Conservation (phyloP, 2,329 filamentous ascomycete species). For the Lomentospora prolificans region DNA sequence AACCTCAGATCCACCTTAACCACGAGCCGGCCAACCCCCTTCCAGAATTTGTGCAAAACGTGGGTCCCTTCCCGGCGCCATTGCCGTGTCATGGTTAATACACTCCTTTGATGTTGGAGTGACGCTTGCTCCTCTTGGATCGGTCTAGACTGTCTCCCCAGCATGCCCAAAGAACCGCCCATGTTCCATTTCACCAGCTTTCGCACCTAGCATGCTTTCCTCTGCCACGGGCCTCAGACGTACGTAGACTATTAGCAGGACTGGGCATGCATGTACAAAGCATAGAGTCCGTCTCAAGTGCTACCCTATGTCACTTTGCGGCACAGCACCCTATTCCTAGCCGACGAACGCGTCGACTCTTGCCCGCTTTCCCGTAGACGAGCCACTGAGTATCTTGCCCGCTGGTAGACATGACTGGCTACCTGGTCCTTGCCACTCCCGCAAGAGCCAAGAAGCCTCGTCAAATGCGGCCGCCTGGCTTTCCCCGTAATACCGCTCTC, state of each 20-base stretch:
- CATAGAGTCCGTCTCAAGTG: too few species aligned
- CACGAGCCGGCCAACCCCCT: slow-evolving; percentile 1
- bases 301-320: too few species aligned
- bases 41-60: not conserved
- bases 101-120: not conserved
- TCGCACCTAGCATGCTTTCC: too few species aligned
- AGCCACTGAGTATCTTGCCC: too few species aligned
- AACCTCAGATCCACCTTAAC: not conserved
- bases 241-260: too few species aligned
- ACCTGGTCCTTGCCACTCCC: not conserved
- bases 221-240: too few species aligned
- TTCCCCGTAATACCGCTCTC: not conserved
- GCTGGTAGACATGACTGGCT: not conserved
- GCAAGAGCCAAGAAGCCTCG: not conserved
- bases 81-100: not conserved
- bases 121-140: not conserved
- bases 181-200: too few species aligned
- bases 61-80: not conserved
- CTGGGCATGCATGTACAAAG: too few species aligned
- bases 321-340: too few species aligned
- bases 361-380: too few species aligned
- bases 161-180: too few species aligned
- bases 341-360: too few species aligned
- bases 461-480: not conserved
- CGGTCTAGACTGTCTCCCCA: not conserved